Conservation (phyloP, 2,329 filamentous ascomycete species). For the Exophiala bonariae region DNA sequence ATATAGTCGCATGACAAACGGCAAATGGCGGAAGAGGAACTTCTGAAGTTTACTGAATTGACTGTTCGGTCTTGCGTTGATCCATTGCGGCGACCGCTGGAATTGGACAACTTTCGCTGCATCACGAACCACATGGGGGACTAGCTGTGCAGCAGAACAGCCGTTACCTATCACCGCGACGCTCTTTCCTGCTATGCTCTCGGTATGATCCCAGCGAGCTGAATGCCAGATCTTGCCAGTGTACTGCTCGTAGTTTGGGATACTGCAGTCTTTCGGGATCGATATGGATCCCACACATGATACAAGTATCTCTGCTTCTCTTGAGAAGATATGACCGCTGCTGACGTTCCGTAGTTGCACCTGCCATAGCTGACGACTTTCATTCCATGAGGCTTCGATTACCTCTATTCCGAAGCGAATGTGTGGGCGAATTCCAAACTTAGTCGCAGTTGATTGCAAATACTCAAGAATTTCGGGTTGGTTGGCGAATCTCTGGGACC, state of each 20-base stretch:
- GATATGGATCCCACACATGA: constrained; percentile 33
- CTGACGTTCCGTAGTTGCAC: constrained; percentile 27
- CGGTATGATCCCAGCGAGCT: constrained; percentile 49
- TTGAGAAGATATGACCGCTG: constrained; percentile 25
- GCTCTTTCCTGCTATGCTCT: constrained; percentile 52
- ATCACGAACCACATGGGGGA: constrained; percentile 50
- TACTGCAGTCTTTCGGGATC: constrained; percentile 26
- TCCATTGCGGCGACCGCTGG: constrained; percentile 59
- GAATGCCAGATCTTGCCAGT: constrained; percentile 44
- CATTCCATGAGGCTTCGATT: constrained; percentile 25
- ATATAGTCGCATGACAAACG: constrained; percentile 35
- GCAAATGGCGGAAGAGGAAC: constrained; percentile 48
- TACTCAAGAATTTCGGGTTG: not conserved
- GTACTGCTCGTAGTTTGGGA: constrained; percentile 31
- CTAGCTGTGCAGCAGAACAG: constrained; percentile 59
- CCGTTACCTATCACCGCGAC: constrained; percentile 59
- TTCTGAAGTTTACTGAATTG: constrained; percentile 39
- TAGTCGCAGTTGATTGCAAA: not conserved
- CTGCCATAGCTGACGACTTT: constrained; percentile 25
- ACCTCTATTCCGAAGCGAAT: constrained; percentile 17
- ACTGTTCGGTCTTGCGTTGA: constrained; percentile 38
- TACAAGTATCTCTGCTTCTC: constrained; percentile 29
- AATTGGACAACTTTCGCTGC: constrained; percentile 59
- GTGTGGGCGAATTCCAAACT: not conserved
- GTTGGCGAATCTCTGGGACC: constrained; percentile 15